phyloP scores from a whole-genome alignment of 78 protist genomes.

The Bigelowiella natans region DNA sequence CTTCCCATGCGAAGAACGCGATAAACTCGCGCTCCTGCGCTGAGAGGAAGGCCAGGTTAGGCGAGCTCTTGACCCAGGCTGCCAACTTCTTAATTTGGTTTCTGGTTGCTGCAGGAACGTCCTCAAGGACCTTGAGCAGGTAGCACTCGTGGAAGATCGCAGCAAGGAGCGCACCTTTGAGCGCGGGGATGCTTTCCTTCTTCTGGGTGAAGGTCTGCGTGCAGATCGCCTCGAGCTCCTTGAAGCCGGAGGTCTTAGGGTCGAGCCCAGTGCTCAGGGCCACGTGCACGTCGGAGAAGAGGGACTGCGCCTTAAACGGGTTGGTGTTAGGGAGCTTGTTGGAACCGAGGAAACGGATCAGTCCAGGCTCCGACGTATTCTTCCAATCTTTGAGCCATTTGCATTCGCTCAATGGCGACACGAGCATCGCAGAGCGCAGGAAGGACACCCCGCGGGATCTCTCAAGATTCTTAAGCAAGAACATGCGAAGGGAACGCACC shows the following conservation, averaged over 20 bases:
- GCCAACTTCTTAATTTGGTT: background rate
- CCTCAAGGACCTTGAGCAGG: background rate
- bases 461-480: background rate
- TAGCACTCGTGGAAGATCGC: background rate
- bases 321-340: background rate
- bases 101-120: background rate
- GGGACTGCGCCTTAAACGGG: background rate
- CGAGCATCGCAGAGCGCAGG: background rate
- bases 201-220: background rate
- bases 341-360: background rate
- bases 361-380: background rate
- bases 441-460: background rate
- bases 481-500: background rate
- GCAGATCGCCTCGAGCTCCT: background rate
- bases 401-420: background rate
- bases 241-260: background rate
- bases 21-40: background rate
- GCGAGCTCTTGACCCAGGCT: background rate
- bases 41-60: background rate
- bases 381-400: background rate
- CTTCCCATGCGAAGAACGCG: background rate
- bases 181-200: background rate
- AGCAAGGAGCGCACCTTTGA: background rate
- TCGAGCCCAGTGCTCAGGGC: background rate
- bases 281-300: background rate